Evolutionary conservation across 2,329 filamentous ascomycete species (phyloP), one percentile per base, ranked within the genome.

Genomic region (Verticillium nubilum): DNA sequence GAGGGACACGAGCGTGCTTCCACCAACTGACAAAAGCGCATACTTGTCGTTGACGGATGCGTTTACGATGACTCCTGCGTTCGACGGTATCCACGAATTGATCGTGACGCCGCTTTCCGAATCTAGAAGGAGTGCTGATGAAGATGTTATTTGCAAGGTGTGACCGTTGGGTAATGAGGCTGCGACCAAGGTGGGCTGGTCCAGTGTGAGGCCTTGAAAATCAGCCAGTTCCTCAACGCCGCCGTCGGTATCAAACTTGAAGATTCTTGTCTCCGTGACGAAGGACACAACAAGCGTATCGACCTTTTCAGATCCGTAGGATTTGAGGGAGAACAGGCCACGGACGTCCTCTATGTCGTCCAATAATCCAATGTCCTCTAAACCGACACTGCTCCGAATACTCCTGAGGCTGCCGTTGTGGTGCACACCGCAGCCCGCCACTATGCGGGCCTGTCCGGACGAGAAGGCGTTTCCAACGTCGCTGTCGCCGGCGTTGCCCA

Each of bases 381-480:
- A 82, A 0, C 93, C 93, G 56, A 99, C 93, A 56, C 95, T 96
- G 70, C 94, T 98, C 58, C 95, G 85, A 25, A 99, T 91, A 69
- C 92, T 97, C 61, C 95, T 83, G 58, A 99, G 76, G 59, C 90
- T 94, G 19, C 95, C 95, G 68, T 97, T 92, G 64, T 90, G 87
- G 70, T 91, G 95, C 0, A 91, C 92, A 28, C 95, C 95, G 59
- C 93, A 97, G 0, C 92, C 94, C 2, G 94, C 93, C 12, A 99
- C 92, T 62, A 99, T 90, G 42, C 93, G 86, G 53, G 95, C 93
- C 74, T 99, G 94, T 0, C 95, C 95, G 0, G 94, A 97, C 0
- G 93, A 96, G 69, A 97, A 99, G 63, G 95, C 91, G 67, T 95
- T 96, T 3, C 88, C 89, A 19, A 80, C 74, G 60, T 91, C 87